Conservation (phyloP, 169 alveolate species). For the Eimeria acervulina region DNA sequence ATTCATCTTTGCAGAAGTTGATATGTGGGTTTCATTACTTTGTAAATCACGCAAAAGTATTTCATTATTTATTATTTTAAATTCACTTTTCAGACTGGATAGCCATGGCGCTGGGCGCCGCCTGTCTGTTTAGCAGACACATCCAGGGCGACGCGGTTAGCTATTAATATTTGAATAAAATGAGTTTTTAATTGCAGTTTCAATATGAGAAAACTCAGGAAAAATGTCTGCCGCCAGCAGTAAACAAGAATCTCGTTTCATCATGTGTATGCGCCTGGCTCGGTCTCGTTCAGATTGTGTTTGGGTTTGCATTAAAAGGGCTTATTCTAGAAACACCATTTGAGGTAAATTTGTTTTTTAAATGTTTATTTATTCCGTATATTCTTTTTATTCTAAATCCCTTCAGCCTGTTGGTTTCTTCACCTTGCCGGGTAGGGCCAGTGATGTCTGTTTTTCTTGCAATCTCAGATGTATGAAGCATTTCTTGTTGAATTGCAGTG, state of each 20-base stretch:
- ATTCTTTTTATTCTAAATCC: not conserved
- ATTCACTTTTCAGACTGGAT: not conserved
- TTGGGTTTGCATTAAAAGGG: not conserved
- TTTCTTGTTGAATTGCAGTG: not conserved
- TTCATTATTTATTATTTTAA: not conserved
- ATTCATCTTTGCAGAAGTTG: not conserved
- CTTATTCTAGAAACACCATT: not conserved
- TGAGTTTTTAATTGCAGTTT: not conserved
- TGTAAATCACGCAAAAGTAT: not conserved
- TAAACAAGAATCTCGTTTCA: not conserved
- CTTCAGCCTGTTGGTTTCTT: slow-evolving; percentile 19
- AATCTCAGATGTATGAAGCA: not conserved
- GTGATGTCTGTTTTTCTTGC: not conserved
- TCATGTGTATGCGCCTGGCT: slow-evolving; percentile 2
- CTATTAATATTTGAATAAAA: not conserved
- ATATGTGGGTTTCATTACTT: not conserved
- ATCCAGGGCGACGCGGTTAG: not conserved
- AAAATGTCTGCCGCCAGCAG: not conserved
- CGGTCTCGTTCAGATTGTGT: not conserved
- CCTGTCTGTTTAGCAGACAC: not conserved
- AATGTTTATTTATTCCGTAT: not conserved
- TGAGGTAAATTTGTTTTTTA: not conserved
- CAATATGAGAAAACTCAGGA: not conserved
- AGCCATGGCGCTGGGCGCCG: not conserved
- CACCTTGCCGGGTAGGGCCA: not conserved